Evolutionary conservation across 2,329 filamentous ascomycete genomes (phyloP), one percentile per base, ranked within the genome.

Genomic region (Chrysosphaeria jannelii): DNA sequence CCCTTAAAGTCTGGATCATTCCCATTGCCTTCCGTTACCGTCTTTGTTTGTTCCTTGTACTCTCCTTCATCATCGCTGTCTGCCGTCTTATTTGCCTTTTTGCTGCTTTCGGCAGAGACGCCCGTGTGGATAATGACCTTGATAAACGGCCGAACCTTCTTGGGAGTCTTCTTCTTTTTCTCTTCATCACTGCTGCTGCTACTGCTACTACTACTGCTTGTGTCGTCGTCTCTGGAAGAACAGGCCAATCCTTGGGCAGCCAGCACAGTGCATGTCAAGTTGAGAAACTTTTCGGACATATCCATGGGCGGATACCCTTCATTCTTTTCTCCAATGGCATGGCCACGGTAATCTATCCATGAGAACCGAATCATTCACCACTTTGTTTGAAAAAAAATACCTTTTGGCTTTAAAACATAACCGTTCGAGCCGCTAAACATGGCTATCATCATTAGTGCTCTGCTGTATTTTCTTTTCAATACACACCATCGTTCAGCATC

Each of bases 401-500:
- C 72, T 31, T 57, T 46, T 0, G 79, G 79, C 42, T 91, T 91
- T 19, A 89, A 51, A 2, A 85, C 64, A 49, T 78, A 91, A 12
- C 79, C 79, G n/a, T 55, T 54, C 1, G 71, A 74, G 8, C 68
- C 71, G 2, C 63, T 57, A 23, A 34, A 33, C 31, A 33, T 33
- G 17, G 30, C 30, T 31, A 11, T 13, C n/a, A n/a, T n/a, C n/a
- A n/a, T n/a, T n/a, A n/a, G n/a, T n/a, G n/a, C n/a, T n/a, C 13
- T 22, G 12, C 22, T 14, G 11, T 14, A 3, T 2, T 5, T 12
- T 6, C 8, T 10, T 4, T 4, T 6, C 12, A 8, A 9, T 8
- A 90, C 75, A 89, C 85, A 34, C 63, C 79, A 37, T 85, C 67
- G 38, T 91, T 91, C 9, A 90, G 56, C 81, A 91, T 91, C 67